Evolutionary conservation across 2,329 filamentous ascomycete genomes (phyloP), one percentile per base, ranked within the genome.

Genomic region (Simplicillium aogashimaense): DNA sequence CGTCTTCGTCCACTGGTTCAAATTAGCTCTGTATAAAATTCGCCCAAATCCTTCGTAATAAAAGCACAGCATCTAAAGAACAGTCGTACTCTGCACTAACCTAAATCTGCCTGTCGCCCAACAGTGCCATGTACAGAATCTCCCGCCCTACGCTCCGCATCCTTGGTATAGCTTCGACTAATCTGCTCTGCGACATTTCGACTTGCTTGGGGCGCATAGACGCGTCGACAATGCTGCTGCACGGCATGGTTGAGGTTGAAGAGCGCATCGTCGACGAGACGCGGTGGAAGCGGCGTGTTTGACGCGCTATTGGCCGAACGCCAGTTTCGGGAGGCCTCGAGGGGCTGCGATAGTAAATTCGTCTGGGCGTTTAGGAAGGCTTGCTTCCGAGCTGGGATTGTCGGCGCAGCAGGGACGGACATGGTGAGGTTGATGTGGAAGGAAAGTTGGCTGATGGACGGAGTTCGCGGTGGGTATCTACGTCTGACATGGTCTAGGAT

Each of bases 171-270:
- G 35, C 83, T 61, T 36, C 61, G 60, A 57, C 84, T 79, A 33
- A 87, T 77, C 61, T 87, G 82, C 63, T 85, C 81, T 2, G 82
- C 81, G 14, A 86, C 72, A 50, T 84, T 79, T 29, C 81, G 72
- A 38, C 72, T 76, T n/a, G 81, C 79, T 49, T 83, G 78, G 0
- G 79, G 72, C 13, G 78, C 72, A 55, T 85, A 85, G 5, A 78
- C 77, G 41, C 78, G 71, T 29, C 74, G 74, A 25, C 71, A 71
- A 55, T 87, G 83, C 48, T 81, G 77, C 47, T 74, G 71, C 12
- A 86, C 60, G 13, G 69, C 61, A 44, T 78, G 72, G 53, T 84
- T 83, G 11, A 84, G 64, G 32, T 68, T 69, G 47, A 65, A 63
- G 4, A 81, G 55, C 11, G 68, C 74, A 45, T 80, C 74, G 48